Conservation (phyloP, 306 rosid species). For the Trichosanthes cucumerina region DNA sequence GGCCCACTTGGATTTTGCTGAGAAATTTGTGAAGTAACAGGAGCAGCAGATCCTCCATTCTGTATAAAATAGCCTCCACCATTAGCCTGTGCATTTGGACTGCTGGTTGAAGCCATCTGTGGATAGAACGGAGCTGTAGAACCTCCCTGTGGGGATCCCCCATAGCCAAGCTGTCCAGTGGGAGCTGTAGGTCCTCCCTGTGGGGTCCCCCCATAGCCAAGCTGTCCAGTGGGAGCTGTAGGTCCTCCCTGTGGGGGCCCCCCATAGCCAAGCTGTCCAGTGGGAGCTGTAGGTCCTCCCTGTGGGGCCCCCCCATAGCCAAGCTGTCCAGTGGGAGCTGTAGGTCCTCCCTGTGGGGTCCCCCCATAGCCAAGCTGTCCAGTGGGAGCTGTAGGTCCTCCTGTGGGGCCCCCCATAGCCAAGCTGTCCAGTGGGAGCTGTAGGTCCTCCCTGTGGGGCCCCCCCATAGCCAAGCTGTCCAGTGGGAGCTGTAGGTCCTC, state of each 20-base stretch:
- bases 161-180: conserved; percentile 41
- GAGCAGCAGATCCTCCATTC: conserved; percentile 38
- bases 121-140: conserved; percentile 6
- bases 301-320: conserved; percentile 1
- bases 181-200: conserved; percentile 6
- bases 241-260: conserved; percentile 13
- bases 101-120: not conserved
- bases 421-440: conserved; percentile 14
- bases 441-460: not conserved
- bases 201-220: conserved; percentile 26
- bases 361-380: conserved; percentile 52
- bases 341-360: conserved; percentile 18
- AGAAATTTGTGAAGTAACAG: conserved; percentile 9
- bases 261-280: conserved; percentile 19
- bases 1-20: conserved; percentile 30
- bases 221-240: conserved; percentile 13
- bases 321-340: conserved; percentile 1
- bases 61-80: conserved; percentile 33
- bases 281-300: not conserved
- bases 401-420: conserved; percentile 27
- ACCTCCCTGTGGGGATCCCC: conserved; percentile 29
- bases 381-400: conserved; percentile 12
- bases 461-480: conserved; percentile 25
- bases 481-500: not conserved
- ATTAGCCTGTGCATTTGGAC: conserved; percentile 5